Evolutionary conservation across 2,329 filamentous ascomycete species (phyloP), one percentile per base, ranked within the genome.

Genomic region (Polychaeton citri): DNA sequence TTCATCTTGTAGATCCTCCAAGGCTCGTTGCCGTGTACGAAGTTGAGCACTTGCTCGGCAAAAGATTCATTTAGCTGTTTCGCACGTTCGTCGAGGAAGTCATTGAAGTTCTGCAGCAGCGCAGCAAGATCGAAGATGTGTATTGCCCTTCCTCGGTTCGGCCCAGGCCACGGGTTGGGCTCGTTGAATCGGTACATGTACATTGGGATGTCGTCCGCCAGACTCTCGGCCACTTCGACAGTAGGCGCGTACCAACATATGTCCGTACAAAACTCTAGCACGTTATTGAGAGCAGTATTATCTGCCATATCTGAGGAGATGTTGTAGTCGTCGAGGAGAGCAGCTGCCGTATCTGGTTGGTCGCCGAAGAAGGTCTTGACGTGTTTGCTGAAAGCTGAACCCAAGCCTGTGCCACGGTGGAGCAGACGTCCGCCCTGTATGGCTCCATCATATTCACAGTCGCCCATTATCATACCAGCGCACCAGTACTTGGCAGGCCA

Each of bases 151-250:
- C 60, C 61, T 38, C 63, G 57, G 49, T 39, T 47, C 44, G 51
- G 51, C 0, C 65, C 65, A 1, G 61, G 54, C 61, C 62, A 69
- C 0, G 64, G 62, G 39, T 68, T 69, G 0, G 52, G 53, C 37
- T 67, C 64, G 38, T 66, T 65, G 54, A 68, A 66, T 32, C 61
- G 55, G 41, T 64, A 65, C 5, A 62, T 51, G 38, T 60, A 61
- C 49, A 43, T 43, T 7, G 38, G 33, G 33, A 47, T 43, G 13
- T n/a, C 19, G 1, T 31, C 19, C 2, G 32, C 26, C 9, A 45
- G 19, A 8, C 24, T 35, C 32, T 54, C 42, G 2, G 64, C 65
- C 19, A 64, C 60, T 12, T 59, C 52, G 12, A 61, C 41, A 0
- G 59, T 59, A 0, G 67, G 57, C 1, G 63, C 61, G 36, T 63